These are phyloP conservation scores for Mortierella hygrophila DNA, from an alignment of 192 early-diverging fungal genomes.

Conservation along the genomic window DNA sequence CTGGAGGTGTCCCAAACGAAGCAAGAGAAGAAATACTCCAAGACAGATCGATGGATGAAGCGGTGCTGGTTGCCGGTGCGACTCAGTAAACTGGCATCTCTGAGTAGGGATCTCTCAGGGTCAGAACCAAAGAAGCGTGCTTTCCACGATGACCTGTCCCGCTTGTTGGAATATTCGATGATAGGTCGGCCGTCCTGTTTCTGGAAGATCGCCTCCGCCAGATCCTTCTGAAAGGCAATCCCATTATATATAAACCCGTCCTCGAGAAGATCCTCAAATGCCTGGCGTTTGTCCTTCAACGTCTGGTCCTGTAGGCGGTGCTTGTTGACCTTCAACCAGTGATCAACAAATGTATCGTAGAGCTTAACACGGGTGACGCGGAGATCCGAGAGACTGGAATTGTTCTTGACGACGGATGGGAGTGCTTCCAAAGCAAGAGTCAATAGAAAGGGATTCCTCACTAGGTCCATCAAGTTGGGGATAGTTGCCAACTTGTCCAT, in stretches of 20 bases:
- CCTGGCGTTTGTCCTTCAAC: background rate
- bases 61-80: background rate
- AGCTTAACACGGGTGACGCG: background rate
- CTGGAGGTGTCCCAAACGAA: background rate
- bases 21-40: background rate
- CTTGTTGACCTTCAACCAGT: background rate
- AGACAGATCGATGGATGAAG: background rate
- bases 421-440: background rate
- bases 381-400: background rate
- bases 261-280: background rate
- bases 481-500: background rate
- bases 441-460: background rate
- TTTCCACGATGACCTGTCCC: background rate
- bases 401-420: background rate
- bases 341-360: background rate
- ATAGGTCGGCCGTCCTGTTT: background rate
- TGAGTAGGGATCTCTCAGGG: no score
- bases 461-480: background rate
- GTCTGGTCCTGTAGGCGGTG: background rate
- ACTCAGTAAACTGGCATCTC: background rate
- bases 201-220: background rate
- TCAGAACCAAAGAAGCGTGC: background rate
- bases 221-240: background rate
- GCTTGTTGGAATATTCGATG: background rate
- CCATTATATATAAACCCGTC: background rate